These are phyloP conservation scores for Ceratocystis harringtonii DNA, from an alignment of 2,329 filamentous ascomycete species.

Conservation along the genomic window DNA sequence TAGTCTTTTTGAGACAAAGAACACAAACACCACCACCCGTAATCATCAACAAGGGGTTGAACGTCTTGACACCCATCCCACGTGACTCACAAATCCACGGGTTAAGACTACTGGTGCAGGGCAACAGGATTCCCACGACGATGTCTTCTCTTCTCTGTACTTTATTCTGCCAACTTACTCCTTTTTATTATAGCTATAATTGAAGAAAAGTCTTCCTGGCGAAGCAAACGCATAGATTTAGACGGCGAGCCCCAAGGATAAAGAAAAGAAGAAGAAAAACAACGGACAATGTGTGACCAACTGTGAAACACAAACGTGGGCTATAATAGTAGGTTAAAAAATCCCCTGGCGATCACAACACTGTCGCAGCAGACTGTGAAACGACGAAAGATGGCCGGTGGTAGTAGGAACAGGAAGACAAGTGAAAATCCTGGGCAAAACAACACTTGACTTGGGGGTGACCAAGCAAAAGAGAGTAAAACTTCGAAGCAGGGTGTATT, in stretches of 20 bases:
- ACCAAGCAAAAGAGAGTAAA: background rate
- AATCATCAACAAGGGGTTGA: no score
- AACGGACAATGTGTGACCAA: background rate
- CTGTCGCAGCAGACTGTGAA: background rate
- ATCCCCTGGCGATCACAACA: background rate
- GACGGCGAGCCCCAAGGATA: background rate
- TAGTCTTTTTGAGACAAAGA: background rate
- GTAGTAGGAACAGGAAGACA: background rate
- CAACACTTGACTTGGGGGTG: background rate
- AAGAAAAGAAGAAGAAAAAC: background rate
- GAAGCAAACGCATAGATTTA: background rate
- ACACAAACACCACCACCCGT: no score
- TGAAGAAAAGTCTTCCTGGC: background rate
- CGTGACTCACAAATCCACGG: background rate
- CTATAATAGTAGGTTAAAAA: background rate
- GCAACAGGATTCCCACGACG: background rate
- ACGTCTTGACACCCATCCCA: background rate
- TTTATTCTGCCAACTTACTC: constrained; percentile 4
- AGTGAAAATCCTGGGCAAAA: background rate
- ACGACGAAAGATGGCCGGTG: background rate
- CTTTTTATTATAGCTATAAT: background rate
- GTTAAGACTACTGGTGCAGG: background rate
- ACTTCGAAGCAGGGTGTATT: background rate
- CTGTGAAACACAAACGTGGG: background rate
- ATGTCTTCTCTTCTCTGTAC: background rate